Evolutionary conservation across 805 yeast species (phyloP), one percentile per base, ranked within the genome.

Genomic region (Saccharomyces cerevisiae): DNA sequence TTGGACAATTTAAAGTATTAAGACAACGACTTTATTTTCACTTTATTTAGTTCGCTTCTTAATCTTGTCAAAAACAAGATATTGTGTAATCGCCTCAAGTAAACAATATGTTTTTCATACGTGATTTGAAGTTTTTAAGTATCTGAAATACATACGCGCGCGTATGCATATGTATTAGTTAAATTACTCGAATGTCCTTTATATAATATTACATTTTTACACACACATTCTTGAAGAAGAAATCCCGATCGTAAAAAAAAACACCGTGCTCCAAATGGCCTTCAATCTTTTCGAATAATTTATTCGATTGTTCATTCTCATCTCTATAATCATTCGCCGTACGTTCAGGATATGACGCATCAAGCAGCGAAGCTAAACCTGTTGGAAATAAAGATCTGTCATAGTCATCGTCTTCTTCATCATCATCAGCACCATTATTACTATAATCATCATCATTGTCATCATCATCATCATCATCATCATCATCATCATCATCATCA

Each of bases 371-470:
- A 13, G 43, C 28, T 32, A 24, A 52, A 13, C 22, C 43, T 36
- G 43, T 36, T 36, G 43, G 43, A 24, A 36, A 36, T 36, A 36
- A 21, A 13, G 43, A 36, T 17, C 43, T 36, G 24, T 36, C 43
- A 17, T 36, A 36, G 17, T 36, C 11, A 21, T 36, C 43, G 9
- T 17, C 24, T n/a, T 36, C 43, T n/a, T 47, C 51, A 14, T 31
- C 51, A 41, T 54, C 48, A 10, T 47, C 22, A 21, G 17, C 13
- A 14, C 22, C 41, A 29, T 14, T 48, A n/a, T 26, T 17, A 26
- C 14, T 27, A 6, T 47, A 50, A 8, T 61, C 51, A 3, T 62
- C 67, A 3, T 60, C 63, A 13, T 59, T 61, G 48, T 60, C 52
- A 2, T 55, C 53, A 26, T 59, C 55, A 22, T 57, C 55, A 22